These are phyloP conservation scores for Naganishia sp. DNA, from an alignment of 1,284 basidiomycete genomes.

Conservation along the genomic window DNA sequence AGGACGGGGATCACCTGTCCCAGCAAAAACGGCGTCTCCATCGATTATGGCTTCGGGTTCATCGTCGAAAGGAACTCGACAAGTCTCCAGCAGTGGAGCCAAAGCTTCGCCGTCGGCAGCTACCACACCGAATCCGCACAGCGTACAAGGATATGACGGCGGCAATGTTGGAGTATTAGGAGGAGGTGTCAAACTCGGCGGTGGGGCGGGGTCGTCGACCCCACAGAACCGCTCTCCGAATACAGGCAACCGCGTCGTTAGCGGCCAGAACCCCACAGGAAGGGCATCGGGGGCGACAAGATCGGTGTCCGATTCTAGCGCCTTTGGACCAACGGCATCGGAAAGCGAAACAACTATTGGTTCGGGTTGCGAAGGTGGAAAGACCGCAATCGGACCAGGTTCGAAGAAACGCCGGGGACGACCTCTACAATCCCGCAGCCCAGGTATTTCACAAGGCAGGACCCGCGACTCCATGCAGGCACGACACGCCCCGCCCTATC, in stretches of 20 bases:
- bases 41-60: background rate
- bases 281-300: background rate
- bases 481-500: background rate
- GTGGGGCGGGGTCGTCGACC: constrained; percentile 31
- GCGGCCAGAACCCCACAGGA: constrained; percentile 12
- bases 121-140: constrained; percentile 33
- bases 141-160: constrained; percentile 54
- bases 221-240: too few relatives aligned
- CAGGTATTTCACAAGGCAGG: background rate
- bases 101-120: constrained; percentile 31
- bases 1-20: background rate
- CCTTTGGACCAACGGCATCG: constrained; percentile 7
- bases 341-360: constrained; percentile 25
- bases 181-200: constrained; percentile 54
- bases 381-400: background rate
- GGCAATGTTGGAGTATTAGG: constrained; percentile 55
- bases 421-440: constrained; percentile 23
- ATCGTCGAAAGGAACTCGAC: background rate
- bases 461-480: constrained; percentile 6
- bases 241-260: constrained; percentile 1
- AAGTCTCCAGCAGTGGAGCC: background rate
- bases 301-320: constrained; percentile 15
- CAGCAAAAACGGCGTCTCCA: background rate
- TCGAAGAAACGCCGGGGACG: constrained; percentile 27
- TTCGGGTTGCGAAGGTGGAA: constrained; percentile 15